Evolutionary conservation across 495 filamentous ascomycete genomes (phyloP).

Genomic region (Venustampulla echinocandica): DNA sequence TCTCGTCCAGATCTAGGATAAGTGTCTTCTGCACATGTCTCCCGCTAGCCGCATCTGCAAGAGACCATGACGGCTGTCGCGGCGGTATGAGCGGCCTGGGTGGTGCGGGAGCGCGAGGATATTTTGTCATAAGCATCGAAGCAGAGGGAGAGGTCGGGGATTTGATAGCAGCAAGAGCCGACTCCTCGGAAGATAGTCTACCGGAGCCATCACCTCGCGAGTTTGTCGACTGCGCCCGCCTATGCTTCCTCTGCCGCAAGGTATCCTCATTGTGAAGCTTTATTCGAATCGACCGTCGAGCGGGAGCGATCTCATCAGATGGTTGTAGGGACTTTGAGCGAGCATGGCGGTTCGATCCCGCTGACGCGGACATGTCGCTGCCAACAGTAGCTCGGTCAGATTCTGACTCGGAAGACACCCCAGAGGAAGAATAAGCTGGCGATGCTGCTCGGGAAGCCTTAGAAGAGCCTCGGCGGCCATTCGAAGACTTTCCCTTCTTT

Average conservation of each 20-base stretch:
- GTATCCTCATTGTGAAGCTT: conserved; percentile 81
- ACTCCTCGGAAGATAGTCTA: conserved; percentile 25
- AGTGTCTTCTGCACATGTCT: conserved; percentile 70
- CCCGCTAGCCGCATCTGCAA: conserved; percentile 36
- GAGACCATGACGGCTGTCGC: conserved; percentile 69
- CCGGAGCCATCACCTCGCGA: conserved; percentile 24
- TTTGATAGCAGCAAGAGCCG: conserved; percentile 51
- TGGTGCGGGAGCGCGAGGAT: conserved; percentile 79
- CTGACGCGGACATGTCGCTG: conserved; percentile 10
- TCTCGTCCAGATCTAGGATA: conserved; percentile 94
- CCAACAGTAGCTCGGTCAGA: conserved; percentile 37
- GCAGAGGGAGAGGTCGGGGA: conserved; percentile 83
- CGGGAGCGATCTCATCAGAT: conserved; percentile 51
- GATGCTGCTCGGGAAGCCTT: conserved; percentile 23
- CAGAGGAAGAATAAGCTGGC: conserved; percentile 53
- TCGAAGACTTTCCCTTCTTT: conserved; percentile 1
- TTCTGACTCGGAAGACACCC: conserved; percentile 50
- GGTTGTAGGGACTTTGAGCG: conserved; percentile 21
- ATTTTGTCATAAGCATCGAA: conserved; percentile 63
- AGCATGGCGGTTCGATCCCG: conserved; percentile 19
- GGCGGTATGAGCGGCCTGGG: conserved; percentile 83
- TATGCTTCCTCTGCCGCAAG: conserved; percentile 51
- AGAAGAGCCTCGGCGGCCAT: conserved; percentile 3
- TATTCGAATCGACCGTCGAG: conserved; percentile 79
- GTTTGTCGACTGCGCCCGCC: conserved; percentile 38